Conservation (phyloP, 371 early-diverging fungal genomes). For the Apophysomyces ossiformis region DNA sequence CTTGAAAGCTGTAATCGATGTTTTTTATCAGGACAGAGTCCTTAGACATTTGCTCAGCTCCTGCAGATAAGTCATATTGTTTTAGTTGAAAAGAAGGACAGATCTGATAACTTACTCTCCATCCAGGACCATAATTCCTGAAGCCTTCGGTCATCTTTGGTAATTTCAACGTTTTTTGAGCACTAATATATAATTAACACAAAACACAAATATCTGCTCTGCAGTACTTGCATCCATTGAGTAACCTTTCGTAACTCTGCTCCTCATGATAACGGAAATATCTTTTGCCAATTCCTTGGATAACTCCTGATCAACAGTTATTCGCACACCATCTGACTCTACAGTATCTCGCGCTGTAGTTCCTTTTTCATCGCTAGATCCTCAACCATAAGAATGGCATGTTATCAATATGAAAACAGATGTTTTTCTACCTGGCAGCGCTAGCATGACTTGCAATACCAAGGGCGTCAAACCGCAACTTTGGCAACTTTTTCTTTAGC, state of each 20-base stretch:
- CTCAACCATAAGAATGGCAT: too few relatives aligned
- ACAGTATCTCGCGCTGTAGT: background rate
- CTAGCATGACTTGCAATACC: background rate
- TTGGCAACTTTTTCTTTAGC: slow-evolving; percentile 1
- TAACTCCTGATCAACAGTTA: slow-evolving; percentile 7
- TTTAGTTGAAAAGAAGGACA: background rate
- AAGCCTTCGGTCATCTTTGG: slow-evolving; percentile 45
- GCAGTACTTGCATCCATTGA: slow-evolving; percentile 66
- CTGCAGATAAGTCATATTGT: slow-evolving; percentile 13
- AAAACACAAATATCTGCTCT: background rate
- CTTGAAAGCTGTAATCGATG: slow-evolving; percentile 72
- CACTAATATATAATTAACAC: slow-evolving; percentile 26
- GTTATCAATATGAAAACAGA: background rate
- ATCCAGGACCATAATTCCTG: slow-evolving; percentile 82
- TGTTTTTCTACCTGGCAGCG: background rate
- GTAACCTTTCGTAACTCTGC: slow-evolving; percentile 73
- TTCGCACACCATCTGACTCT: background rate
- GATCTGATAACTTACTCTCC: slow-evolving; percentile 36
- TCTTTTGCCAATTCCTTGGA: slow-evolving; percentile 57
- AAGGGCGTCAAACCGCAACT: background rate
- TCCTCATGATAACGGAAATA: slow-evolving; percentile 80
- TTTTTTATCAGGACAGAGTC: slow-evolving; percentile 56
- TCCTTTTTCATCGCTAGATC: background rate
- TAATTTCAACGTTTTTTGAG: slow-evolving; percentile 42
- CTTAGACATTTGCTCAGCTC: slow-evolving; percentile 62